Percentiles rank a stretch among this genome's conserved stretches.
These are phyloP conservation scores for Lodderomyces metapsilosis DNA, from an alignment of 1,139 yeast genomes.

Conservation along the genomic window DNA sequence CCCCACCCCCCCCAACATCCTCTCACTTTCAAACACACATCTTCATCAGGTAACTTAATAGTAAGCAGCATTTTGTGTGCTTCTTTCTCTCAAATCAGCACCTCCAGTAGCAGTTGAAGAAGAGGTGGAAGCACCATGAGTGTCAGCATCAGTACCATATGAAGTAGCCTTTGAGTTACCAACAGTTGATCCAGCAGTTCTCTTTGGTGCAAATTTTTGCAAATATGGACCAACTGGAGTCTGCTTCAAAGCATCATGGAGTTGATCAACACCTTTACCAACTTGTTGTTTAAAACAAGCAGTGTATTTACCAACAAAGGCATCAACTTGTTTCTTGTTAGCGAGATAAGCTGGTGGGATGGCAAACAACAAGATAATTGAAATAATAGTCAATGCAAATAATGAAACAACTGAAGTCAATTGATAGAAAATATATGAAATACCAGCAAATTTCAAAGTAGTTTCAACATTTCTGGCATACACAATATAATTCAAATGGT, in stretches of 20 bases:
- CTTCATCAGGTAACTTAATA: no score
- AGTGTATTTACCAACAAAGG: slow-evolving; percentile 58
- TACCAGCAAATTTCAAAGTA: slow-evolving; percentile 72
- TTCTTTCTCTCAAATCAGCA: slow-evolving; percentile 20
- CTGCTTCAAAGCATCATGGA: slow-evolving; percentile 53
- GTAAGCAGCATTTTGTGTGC: not conserved
- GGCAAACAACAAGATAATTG: slow-evolving; percentile 66
- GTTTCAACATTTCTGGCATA: slow-evolving; percentile 66
- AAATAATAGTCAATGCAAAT: slow-evolving; percentile 59
- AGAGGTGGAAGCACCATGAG: slow-evolving; percentile 16
- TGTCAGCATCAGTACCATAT: slow-evolving; percentile 24
- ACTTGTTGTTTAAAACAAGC: slow-evolving; percentile 58
- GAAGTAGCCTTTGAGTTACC: slow-evolving; percentile 41
- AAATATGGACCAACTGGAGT: slow-evolving; percentile 58
- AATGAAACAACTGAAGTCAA: slow-evolving; percentile 77
- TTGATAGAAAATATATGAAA: slow-evolving; percentile 63
- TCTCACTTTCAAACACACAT: no score
- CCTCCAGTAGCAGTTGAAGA: slow-evolving; percentile 31
- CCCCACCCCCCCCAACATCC: no score
- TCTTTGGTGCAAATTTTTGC: slow-evolving; percentile 59
- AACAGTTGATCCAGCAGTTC: slow-evolving; percentile 74
- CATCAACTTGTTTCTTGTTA: slow-evolving; percentile 81
- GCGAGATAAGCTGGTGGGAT: slow-evolving; percentile 71
- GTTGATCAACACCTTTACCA: slow-evolving; percentile 41
- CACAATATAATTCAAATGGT: slow-evolving; percentile 54